These are phyloP conservation scores for Xylaria hypoxylon DNA, from an alignment of 2,329 filamentous ascomycete genomes.

Conservation along the genomic window DNA sequence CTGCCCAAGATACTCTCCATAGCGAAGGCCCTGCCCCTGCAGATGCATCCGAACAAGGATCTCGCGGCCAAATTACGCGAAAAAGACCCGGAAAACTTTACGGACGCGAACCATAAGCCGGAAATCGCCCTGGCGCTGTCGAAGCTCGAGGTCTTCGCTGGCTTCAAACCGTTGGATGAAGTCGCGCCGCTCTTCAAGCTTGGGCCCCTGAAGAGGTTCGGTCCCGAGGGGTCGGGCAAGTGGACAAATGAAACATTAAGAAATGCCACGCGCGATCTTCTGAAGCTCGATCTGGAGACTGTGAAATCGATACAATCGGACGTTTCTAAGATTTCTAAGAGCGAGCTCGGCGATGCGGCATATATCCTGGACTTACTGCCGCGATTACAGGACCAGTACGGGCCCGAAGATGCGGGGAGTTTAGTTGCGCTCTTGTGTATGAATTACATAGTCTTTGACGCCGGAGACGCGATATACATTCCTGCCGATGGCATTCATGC, in stretches of 20 bases:
- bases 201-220: constrained; percentile 64
- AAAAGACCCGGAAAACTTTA: constrained; percentile 73
- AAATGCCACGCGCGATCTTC: constrained; percentile 65
- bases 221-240: constrained; percentile 44
- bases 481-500: constrained; percentile 80
- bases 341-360: constrained; percentile 61
- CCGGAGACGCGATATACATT: constrained; percentile 76
- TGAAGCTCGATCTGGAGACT: constrained; percentile 63
- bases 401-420: constrained; percentile 71
- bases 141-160: constrained; percentile 80
- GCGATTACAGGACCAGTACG: constrained; percentile 73
- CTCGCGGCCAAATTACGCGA: constrained; percentile 73
- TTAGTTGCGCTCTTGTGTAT: constrained; percentile 78
- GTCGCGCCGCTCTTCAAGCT: constrained; percentile 71
- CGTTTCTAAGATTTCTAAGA: constrained; percentile 61
- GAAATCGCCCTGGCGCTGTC: constrained; percentile 80
- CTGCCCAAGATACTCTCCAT: constrained; percentile 83
- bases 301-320: constrained; percentile 65
- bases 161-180: constrained; percentile 74
- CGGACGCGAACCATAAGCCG: constrained; percentile 81
- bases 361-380: constrained; percentile 75
- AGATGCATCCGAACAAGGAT: constrained; percentile 78
- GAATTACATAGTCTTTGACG: constrained; percentile 76
- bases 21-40: constrained; percentile 78
- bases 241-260: constrained; percentile 71